Conservation (phyloP, 1,284 basidiomycete species). For the Anthracocystis panici-leucophaei region DNA sequence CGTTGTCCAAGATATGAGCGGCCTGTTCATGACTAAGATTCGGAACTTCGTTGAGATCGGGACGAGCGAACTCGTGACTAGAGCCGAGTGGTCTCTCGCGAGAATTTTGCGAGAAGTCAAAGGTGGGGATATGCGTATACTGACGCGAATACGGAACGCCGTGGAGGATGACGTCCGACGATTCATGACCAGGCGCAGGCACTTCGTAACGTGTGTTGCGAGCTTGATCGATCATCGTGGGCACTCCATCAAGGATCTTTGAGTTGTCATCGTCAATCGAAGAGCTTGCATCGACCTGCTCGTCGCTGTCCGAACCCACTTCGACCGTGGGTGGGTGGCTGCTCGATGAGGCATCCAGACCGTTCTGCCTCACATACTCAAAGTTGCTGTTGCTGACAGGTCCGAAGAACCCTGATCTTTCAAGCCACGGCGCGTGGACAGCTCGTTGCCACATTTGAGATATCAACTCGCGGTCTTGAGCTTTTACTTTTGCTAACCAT, state of each 20-base stretch:
- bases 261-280: background rate
- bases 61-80: background rate
- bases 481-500: slow-evolving; percentile 6
- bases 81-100: background rate
- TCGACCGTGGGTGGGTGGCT: no score
- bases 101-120: background rate
- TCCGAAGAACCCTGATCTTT: background rate
- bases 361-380: background rate
- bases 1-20: no score
- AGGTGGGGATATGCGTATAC: no score
- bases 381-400: background rate
- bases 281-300: background rate
- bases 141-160: background rate
- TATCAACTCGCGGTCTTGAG: background rate
- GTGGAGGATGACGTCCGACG: background rate
- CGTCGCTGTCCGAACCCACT: background rate
- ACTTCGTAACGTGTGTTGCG: background rate
- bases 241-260: background rate
- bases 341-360: background rate
- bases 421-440: background rate
- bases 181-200: background rate
- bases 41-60: background rate
- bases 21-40: background rate
- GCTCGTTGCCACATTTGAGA: background rate
- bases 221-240: background rate